Evolutionary conservation across 768 basidiomycete species (phyloP).

Genomic region (Galerina marginata): DNA sequence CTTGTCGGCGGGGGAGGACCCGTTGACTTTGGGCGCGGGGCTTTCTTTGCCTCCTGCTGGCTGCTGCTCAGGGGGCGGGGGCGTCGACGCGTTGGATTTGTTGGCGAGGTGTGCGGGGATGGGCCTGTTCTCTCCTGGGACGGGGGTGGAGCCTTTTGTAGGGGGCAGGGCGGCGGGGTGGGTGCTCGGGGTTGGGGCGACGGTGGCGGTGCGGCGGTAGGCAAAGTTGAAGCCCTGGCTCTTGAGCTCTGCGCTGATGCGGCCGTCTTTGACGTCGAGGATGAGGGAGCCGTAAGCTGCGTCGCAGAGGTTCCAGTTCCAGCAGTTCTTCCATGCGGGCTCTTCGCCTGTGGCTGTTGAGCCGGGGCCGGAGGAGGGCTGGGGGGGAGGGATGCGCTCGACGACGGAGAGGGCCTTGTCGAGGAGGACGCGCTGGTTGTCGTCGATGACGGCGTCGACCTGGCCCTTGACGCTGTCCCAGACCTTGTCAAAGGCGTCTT

Average conservation of each 20-base stretch:
- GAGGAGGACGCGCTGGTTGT: slow-evolving; percentile 84
- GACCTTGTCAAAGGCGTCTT: slow-evolving; percentile 87
- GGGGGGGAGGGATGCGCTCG: slow-evolving; percentile 72
- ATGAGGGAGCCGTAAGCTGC: slow-evolving; percentile 91
- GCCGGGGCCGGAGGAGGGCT: slow-evolving; percentile 50
- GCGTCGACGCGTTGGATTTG: slow-evolving; percentile 42
- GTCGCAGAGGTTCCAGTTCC: slow-evolving; percentile 99
- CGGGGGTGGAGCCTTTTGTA: slow-evolving; percentile 43
- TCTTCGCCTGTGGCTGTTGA: slow-evolving; percentile 75
- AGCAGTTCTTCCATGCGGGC: slow-evolving; percentile 97
- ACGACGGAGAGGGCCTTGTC: slow-evolving; percentile 89
- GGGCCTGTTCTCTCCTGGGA: slow-evolving; percentile 30
- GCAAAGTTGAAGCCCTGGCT: slow-evolving; percentile 99
- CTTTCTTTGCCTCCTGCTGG: slow-evolving; percentile 36
- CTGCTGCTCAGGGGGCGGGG: slow-evolving; percentile 36
- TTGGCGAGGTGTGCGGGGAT: slow-evolving; percentile 37
- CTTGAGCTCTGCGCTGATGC: slow-evolving; percentile 90
- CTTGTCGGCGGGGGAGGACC: slow-evolving; percentile 48
- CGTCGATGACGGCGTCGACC: slow-evolving; percentile 91
- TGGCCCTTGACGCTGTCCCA: slow-evolving; percentile 94
- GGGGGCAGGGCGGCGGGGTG: slow-evolving; percentile 56
- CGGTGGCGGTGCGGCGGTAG: slow-evolving; percentile 78
- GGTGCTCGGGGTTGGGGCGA: slow-evolving; percentile 64
- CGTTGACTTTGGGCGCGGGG: slow-evolving; percentile 46
- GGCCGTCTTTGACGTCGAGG: slow-evolving; percentile 89